phyloP scores from a whole-genome alignment of 495 filamentous ascomycete species.

The Rusavskia elegans region DNA sequence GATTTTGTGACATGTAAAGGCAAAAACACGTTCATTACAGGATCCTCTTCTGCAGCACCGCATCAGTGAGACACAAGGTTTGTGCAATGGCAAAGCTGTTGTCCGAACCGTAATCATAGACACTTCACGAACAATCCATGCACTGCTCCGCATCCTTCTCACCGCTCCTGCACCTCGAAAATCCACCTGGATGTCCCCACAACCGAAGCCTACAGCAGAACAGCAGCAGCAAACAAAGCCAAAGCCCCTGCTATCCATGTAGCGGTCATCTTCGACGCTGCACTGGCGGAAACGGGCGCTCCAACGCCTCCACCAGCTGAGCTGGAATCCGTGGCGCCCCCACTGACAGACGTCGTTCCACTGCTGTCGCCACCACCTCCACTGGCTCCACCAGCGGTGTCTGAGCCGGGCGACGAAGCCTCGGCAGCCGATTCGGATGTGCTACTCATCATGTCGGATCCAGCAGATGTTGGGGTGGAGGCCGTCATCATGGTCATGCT shows the following conservation, averaged over 20 bases:
- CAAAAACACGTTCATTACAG: neutral
- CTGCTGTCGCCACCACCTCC: neutral
- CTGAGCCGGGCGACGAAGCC: neutral
- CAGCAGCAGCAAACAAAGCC: neutral
- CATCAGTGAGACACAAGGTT: neutral
- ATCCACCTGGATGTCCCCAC: too few relatives aligned
- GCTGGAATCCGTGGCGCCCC: too few relatives aligned
- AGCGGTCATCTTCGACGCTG: neutral
- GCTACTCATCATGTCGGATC: neutral
- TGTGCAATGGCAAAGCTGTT: neutral
- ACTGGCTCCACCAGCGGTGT: neutral
- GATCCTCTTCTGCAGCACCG: neutral
- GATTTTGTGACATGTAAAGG: neutral
- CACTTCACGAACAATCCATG: too few relatives aligned
- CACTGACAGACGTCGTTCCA: neutral
- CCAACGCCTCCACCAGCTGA: neutral
- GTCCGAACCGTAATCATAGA: too few relatives aligned
- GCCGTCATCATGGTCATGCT: neutral
- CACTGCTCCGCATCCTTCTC: too few relatives aligned
- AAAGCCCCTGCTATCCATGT: neutral
- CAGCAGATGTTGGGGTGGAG: neutral
- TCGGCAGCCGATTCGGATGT: neutral
- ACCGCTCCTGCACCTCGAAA: too few relatives aligned
- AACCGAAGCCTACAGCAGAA: neutral
- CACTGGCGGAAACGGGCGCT: neutral